Percentiles rank a stretch among this genome's conserved stretches.
Evolutionary conservation across 2,329 filamentous ascomycete genomes (phyloP).

Genomic region (Ciborinia camelliae): DNA sequence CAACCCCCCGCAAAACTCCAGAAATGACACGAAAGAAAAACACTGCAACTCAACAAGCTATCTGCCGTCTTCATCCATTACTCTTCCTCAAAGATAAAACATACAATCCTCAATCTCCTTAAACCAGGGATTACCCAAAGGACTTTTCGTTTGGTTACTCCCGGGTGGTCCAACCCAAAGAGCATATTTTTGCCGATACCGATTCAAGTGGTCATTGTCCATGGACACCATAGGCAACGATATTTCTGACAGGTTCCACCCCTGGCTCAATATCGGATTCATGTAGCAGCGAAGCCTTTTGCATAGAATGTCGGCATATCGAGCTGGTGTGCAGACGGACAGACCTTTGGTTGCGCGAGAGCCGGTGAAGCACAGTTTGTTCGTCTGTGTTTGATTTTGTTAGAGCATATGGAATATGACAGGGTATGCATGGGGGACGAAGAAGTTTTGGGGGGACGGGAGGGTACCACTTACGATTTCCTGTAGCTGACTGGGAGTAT

Average conservation of each 20-base stretch:
- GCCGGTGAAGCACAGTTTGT: conserved; percentile 75
- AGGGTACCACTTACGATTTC: conserved; percentile 40
- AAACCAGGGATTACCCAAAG: conserved; percentile 36
- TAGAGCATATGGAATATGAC: not conserved
- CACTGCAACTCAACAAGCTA: not conserved
- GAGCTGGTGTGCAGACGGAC: conserved; percentile 78
- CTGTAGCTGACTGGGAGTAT: conserved; percentile 62
- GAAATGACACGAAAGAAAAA: too few relatives aligned
- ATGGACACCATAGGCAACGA: not conserved
- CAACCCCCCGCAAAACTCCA: not conserved
- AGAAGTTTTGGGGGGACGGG: too few relatives aligned
- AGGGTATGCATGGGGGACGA: too few relatives aligned
- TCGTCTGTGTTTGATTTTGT: conserved; percentile 53
- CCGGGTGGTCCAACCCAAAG: not conserved
- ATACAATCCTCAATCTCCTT: conserved; percentile 35
- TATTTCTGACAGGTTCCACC: too few relatives aligned
- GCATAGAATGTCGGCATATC: conserved; percentile 83
- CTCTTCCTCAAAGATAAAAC: conserved; percentile 38
- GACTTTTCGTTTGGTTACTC: not conserved
- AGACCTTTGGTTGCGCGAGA: conserved; percentile 79
- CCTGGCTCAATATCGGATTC: conserved; percentile 26
- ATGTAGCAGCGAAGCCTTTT: conserved; percentile 71
- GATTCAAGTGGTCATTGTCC: not conserved
- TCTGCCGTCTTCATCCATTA: not conserved
- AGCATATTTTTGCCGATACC: not conserved